Evolutionary conservation across 2,329 filamentous ascomycete genomes (phyloP), one percentile per base, ranked within the genome.

Genomic region (Domatiomyces globalis): DNA sequence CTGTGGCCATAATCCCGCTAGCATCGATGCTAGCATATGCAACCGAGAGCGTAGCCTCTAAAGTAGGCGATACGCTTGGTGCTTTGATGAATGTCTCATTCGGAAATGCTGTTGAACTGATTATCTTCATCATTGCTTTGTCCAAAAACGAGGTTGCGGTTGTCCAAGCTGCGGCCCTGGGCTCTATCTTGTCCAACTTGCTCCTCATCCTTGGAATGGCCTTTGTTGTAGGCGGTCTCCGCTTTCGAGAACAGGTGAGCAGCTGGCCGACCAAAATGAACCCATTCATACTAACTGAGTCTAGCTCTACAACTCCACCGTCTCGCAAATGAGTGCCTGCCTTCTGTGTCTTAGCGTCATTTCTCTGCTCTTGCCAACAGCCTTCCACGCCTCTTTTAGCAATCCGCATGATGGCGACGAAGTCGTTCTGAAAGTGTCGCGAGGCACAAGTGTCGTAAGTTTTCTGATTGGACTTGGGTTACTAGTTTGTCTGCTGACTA

Each of bases 261-360:
- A 15, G 5, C 10, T 39, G 73, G 80, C 81, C 62, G 55, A 71
- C 20, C 9, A 29, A 15, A 15, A 2, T 12, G 8, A 50, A 85
- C 15, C 10, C 12, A 39, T 39, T 39, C 12, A 39, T 39, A 10
- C 33, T 39, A 39, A 39, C 12, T 10, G 2, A 39, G 33, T 15
- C 9, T 5, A 39, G 79, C 83, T 95, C 56, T 95, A 95, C 71
- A 95, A 95, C 70, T 92, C 82, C 69, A 95, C 87, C 19, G 87
- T 95, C 53, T 95, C 88, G 0, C 88, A 95, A 66, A 95, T 95
- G 87, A 95, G 87, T 65, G 89, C 89, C 49, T 94, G 87, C 70
- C 74, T 95, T 60, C 78, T 95, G 60, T 94, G 87, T 72, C 69
- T 95, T 67, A 89, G 85, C 63, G 89, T 94, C 54, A 89, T 87